Evolutionary conservation across 495 filamentous ascomycete species (phyloP).

Genomic region (Talaromyces proteolyticus): DNA sequence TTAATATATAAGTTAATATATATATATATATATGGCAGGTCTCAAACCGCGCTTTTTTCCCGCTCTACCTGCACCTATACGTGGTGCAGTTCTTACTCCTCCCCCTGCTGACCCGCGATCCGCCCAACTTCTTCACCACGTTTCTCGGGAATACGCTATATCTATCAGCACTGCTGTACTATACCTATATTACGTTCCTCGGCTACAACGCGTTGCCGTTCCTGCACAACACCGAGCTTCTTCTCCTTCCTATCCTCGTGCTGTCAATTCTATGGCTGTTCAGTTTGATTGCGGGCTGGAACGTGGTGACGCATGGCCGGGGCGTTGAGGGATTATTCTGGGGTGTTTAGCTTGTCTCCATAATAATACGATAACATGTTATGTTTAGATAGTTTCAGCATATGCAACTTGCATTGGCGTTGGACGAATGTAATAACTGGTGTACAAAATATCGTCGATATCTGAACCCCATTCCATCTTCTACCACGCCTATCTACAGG

Average conservation of each 20-base stretch:
- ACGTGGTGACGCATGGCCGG: constrained; percentile 36
- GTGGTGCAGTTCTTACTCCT: constrained; percentile 68
- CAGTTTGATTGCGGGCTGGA: constrained; percentile 48
- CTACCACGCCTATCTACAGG: neutral
- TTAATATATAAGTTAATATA: too few species aligned
- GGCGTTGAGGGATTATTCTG: constrained; percentile 39
- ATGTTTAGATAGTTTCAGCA: neutral
- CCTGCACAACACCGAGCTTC: constrained; percentile 65
- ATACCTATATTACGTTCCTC: constrained; percentile 67
- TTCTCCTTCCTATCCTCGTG: constrained; percentile 57
- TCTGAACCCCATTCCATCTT: neutral
- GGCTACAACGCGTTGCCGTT: constrained; percentile 74
- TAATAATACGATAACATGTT: neutral
- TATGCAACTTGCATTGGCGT: neutral
- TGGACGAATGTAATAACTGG: too few species aligned
- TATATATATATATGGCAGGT: constrained; percentile 33
- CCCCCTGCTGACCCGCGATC: constrained; percentile 45
- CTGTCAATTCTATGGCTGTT: constrained; percentile 58
- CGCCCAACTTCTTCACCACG: constrained; percentile 48
- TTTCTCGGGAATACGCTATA: constrained; percentile 70
- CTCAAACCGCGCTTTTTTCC: constrained; percentile 68
- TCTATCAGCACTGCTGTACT: constrained; percentile 62
- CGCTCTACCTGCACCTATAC: constrained; percentile 67
- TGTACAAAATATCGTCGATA: neutral
- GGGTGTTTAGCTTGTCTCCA: constrained; percentile 31